phyloP scores from a whole-genome alignment of 257 asterid genomes.

The Parsonsia alboflavescens region DNA sequence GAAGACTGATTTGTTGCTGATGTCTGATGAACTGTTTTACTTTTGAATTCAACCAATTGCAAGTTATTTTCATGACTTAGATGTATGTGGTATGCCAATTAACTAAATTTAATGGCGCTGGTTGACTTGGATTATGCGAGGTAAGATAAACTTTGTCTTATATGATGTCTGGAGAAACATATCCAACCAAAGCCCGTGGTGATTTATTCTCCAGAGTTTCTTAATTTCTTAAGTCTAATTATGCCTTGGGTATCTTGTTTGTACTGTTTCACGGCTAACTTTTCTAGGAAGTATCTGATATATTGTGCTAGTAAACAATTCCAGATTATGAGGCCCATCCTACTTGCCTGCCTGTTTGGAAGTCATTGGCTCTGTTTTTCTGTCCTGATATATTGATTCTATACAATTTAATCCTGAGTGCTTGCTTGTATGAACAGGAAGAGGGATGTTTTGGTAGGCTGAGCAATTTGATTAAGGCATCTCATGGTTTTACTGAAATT shows the following conservation, averaged over 20 bases:
- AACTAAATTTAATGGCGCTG: background rate
- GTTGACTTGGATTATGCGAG: conserved; percentile 3
- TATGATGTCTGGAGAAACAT: background rate
- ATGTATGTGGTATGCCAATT: background rate
- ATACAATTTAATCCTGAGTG: background rate
- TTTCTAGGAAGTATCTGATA: background rate
- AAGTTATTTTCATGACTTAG: background rate
- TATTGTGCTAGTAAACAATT: background rate
- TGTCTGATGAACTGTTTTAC: conserved; percentile 1
- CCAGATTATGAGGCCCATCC: background rate
- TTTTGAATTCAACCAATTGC: conserved; percentile 6
- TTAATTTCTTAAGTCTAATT: background rate
- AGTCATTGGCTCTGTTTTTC: background rate
- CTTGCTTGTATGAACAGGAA: background rate
- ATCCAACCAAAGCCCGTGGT: background rate
- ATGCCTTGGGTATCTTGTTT: background rate
- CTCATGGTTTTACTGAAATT: background rate
- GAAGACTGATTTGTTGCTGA: background rate
- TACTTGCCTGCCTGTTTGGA: background rate
- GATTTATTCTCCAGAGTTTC: background rate
- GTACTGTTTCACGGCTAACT: background rate
- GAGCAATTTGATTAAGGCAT: background rate
- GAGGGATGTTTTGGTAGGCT: background rate
- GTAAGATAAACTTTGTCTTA: background rate
- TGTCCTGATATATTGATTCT: background rate